Conservation (phyloP, 495 filamentous ascomycete genomes). For the Penicillium herquei region DNA sequence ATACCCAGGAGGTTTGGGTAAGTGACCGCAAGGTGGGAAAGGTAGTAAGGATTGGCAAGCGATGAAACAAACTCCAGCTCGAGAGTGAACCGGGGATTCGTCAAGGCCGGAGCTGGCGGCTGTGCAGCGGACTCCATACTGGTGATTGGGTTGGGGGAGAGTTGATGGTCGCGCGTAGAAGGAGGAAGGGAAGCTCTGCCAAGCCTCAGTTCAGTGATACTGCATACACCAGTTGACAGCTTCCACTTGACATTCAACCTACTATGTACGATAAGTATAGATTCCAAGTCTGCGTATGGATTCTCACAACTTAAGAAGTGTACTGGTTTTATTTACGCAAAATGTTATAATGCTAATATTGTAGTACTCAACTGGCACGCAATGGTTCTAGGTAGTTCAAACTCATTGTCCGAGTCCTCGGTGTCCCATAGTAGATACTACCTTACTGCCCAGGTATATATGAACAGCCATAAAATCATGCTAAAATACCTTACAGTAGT, state of each 20-base stretch:
- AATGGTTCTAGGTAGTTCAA: no score
- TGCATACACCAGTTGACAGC: not conserved
- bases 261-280: not conserved
- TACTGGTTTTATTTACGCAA: no score
- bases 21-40: slow-evolving; percentile 73
- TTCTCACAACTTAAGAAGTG: no score
- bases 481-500: no score
- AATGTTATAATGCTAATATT: no score
- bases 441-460: no score
- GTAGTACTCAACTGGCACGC: no score
- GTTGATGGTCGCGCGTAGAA: not conserved
- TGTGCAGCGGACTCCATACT: slow-evolving; percentile 26
- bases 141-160: not conserved
- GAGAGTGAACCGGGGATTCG: slow-evolving; percentile 43
- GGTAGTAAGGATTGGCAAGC: slow-evolving; percentile 81
- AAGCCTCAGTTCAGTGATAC: not conserved
- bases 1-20: slow-evolving; percentile 50
- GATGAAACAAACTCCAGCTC: slow-evolving; percentile 74
- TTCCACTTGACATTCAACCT: not conserved
- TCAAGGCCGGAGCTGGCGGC: slow-evolving; percentile 35
- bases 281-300: not conserved
- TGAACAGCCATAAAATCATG: no score
- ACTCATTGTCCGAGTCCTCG: no score
- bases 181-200: not conserved
- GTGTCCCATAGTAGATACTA: no score